Evolutionary conservation across 1,139 yeast genomes (phyloP).

Genomic region (Blastobotrys arbuscula): DNA sequence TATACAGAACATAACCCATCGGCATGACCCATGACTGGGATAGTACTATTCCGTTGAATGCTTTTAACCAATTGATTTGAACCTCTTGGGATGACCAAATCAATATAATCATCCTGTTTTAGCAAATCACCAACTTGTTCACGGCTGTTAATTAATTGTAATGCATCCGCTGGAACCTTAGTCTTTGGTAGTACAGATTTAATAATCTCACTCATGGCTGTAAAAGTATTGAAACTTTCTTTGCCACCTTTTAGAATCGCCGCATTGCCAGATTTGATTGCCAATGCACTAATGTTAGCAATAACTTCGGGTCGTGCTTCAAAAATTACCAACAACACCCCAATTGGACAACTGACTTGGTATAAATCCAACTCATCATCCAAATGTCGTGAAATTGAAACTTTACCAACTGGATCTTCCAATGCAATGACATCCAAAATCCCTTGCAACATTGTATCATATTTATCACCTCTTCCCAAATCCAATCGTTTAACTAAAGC

Average conservation of each 20-base stretch:
- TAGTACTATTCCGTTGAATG: constrained; percentile 82
- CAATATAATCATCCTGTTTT: constrained; percentile 82
- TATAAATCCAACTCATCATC: constrained; percentile 83
- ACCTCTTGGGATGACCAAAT: constrained; percentile 95
- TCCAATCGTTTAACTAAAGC: constrained; percentile 81
- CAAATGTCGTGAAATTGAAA: constrained; percentile 72
- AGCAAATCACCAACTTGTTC: constrained; percentile 83
- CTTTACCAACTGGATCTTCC: constrained; percentile 85
- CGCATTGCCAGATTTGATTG: constrained; percentile 86
- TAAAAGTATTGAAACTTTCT: constrained; percentile 80
- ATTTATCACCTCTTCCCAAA: constrained; percentile 73
- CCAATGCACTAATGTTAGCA: constrained; percentile 93
- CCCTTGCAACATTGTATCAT: constrained; percentile 91
- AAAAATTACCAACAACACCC: constrained; percentile 85
- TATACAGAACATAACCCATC: constrained; percentile 94
- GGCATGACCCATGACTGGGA: constrained; percentile 97
- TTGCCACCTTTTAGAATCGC: constrained; percentile 98
- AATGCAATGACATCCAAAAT: constrained; percentile 82
- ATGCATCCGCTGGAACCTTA: constrained; percentile 69
- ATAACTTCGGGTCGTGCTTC: constrained; percentile 98
- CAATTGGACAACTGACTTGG: constrained; percentile 88
- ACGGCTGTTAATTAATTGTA: constrained; percentile 83
- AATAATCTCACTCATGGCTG: constrained; percentile 71
- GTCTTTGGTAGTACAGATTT: constrained; percentile 50
- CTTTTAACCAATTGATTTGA: constrained; percentile 82